These are phyloP conservation scores for Endogone sp. DNA, from an alignment of 192 early-diverging fungal genomes.

Conservation along the genomic window DNA sequence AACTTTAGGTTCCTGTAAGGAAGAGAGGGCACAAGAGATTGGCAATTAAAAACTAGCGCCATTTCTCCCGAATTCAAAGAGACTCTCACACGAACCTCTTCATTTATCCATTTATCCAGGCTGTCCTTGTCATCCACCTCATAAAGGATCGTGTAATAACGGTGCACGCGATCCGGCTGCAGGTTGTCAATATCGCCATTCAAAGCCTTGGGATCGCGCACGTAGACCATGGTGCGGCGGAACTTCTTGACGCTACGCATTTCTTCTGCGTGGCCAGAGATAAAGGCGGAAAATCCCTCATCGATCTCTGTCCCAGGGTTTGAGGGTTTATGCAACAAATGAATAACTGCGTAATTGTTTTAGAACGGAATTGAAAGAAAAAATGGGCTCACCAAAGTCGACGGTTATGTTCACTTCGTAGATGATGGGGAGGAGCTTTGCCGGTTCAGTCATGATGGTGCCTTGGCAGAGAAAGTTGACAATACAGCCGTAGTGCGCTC, in stretches of 20 bases:
- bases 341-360: not conserved
- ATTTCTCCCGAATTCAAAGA: too few relatives aligned
- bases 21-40: too few relatives aligned
- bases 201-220: not conserved
- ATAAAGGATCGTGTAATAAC: not conserved
- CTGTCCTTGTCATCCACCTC: not conserved
- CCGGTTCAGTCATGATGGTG: not conserved
- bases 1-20: not conserved
- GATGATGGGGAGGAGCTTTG: not conserved
- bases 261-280: not conserved
- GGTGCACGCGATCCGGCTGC: not conserved
- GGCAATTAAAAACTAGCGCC: too few relatives aligned
- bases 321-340: too few relatives aligned
- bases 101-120: not conserved
- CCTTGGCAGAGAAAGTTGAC: not conserved
- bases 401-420: not conserved
- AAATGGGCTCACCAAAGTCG: not conserved
- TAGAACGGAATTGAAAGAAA: not conserved
- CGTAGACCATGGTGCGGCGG: not conserved
- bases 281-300: not conserved
- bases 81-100: too few relatives aligned
- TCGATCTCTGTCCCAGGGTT: not conserved
- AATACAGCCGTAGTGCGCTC: too few relatives aligned
- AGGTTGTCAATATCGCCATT: not conserved
- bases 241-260: not conserved